Evolutionary conservation across 176 grass and related monocot genomes (phyloP), one percentile per base, ranked within the genome.

Genomic region (Rhynchospora breviuscula): DNA sequence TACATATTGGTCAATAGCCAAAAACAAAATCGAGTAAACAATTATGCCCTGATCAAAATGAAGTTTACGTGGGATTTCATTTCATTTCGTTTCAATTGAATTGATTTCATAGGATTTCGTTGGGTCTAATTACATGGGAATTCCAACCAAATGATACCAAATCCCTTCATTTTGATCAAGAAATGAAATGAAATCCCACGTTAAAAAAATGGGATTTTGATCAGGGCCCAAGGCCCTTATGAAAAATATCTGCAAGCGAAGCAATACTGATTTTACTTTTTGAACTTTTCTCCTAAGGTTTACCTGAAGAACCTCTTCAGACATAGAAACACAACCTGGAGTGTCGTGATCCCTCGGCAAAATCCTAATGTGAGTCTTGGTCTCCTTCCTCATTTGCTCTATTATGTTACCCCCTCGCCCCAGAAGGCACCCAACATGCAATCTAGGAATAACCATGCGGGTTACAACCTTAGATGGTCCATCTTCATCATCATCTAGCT

Each of bases 221-320:
- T n/a, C n/a, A n/a, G n/a, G n/a, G n/a, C n/a, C n/a, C n/a, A n/a
- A n/a, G n/a, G n/a, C n/a, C n/a, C n/a, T n/a, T 21, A 21, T 10
- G 15, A 13, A 47, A 71, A 48, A n/a, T 62, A 77, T 31, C 5
- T 53, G 49, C 19, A 77, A 25, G 48, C 21, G 22, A 80, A 80
- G 10, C 78, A 63, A 81, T 7, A 81, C 19, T 14, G 46, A 61
- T 45, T n/a, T 63, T 47, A 46, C 5, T 63, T 6, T n/a, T 81
- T 40, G 35, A 63, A 8, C 44, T 44, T 62, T 63, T 19, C n/a
- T 63, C 12, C 10, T 63, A 81, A 57, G 31, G 19, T 74, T 47
- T 91, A 99, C 96, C 96, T 99, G 96, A 26, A 99, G 90, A 68
- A 99, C 86, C 85, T 99, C 96, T 84, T 99, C 96, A 0, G 96